phyloP scores from a whole-genome alignment of 2,329 filamentous ascomycete species.

The Diaporthe caulivora region DNA sequence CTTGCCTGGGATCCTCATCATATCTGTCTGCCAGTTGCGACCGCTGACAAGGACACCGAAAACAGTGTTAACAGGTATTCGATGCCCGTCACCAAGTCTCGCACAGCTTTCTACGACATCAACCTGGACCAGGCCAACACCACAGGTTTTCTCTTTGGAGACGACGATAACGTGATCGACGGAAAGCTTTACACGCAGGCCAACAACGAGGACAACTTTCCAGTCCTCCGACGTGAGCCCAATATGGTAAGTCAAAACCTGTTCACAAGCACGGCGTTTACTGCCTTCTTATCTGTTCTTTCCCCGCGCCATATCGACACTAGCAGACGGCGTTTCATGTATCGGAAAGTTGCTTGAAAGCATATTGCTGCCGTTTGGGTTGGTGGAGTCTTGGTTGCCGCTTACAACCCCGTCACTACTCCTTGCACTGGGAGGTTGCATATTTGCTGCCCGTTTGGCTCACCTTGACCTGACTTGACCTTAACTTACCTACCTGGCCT shows the following conservation, averaged over 20 bases:
- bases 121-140: conserved; percentile 85
- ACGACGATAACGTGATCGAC: conserved; percentile 75
- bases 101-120: conserved; percentile 75
- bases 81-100: conserved; percentile 85
- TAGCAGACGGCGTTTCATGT: conserved; percentile 47
- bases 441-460: background rate
- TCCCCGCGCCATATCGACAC: background rate
- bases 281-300: background rate
- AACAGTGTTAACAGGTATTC: conserved; percentile 88
- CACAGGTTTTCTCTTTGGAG: conserved; percentile 86
- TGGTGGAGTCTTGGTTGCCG: conserved; percentile 15
- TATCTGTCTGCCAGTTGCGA: background rate
- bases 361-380: conserved; percentile 27
- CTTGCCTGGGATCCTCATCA: background rate
- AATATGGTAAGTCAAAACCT: conserved; percentile 57
- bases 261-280: background rate
- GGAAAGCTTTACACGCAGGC: conserved; percentile 79
- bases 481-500: background rate
- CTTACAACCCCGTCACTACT: background rate
- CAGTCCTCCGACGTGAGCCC: conserved; percentile 77
- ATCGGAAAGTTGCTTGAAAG: conserved; percentile 59
- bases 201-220: conserved; percentile 86
- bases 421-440: conserved; percentile 8
- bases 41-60: conserved; percentile 29
- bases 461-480: background rate